Percentiles rank a stretch among this genome's conserved stretches.
Conservation (phyloP, 78 protist genomes). For the Pelomyxa schiedti region DNA sequence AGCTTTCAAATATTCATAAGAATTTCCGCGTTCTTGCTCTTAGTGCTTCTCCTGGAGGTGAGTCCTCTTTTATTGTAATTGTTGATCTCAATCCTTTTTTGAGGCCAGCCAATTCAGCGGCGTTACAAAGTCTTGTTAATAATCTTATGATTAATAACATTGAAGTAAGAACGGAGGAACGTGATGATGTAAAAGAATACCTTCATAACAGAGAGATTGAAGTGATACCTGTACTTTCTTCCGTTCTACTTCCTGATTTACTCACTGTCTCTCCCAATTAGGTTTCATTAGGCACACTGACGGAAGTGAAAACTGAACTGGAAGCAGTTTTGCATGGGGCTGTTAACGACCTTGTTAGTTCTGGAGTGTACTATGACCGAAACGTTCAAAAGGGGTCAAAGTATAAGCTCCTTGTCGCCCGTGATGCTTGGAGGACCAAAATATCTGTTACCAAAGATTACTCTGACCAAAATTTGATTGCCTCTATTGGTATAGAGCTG, state of each 20-base stretch:
- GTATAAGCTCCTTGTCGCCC: neutral
- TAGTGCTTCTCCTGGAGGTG: slow-evolving; percentile 92
- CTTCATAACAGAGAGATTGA: slow-evolving; percentile 9
- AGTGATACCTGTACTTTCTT: neutral
- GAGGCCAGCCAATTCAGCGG: slow-evolving; percentile 34
- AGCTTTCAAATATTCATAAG: neutral
- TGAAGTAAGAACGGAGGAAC: slow-evolving; percentile 49
- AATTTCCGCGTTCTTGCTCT: slow-evolving; percentile 80
- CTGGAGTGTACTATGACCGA: neutral
- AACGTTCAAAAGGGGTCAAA: neutral
- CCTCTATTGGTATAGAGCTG: neutral
- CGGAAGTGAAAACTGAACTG: no score
- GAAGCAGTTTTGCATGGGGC: no score
- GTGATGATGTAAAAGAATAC: slow-evolving; percentile 39
- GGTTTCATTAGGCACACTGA: no score
- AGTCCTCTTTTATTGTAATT: no score
- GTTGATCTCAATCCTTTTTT: neutral
- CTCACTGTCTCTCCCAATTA: neutral
- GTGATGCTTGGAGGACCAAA: neutral
- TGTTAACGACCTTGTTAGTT: neutral
- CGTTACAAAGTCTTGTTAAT: no score
- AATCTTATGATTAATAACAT: slow-evolving; percentile 54
- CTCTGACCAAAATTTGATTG: no score
- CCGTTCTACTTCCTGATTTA: neutral
- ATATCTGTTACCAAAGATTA: no score